These are phyloP conservation scores for Hypoxylon cercidicola DNA, from an alignment of 495 filamentous ascomycete genomes.

Conservation along the genomic window DNA sequence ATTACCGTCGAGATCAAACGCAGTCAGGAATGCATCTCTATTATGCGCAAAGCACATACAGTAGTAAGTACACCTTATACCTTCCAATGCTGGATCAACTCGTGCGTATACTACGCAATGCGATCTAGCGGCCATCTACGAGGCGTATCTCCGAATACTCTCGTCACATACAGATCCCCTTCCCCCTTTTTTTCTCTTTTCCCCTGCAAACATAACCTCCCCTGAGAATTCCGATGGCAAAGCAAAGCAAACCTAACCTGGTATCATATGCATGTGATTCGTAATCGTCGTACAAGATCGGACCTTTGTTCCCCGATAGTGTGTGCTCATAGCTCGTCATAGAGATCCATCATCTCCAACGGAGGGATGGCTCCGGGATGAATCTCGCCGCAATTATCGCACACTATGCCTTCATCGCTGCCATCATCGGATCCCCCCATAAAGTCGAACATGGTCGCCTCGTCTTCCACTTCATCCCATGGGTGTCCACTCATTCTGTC, in stretches of 20 bases:
- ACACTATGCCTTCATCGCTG: constrained; percentile 46
- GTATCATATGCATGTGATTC: constrained; percentile 42
- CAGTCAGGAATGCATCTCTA: background rate
- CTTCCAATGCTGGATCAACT: background rate
- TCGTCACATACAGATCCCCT: background rate
- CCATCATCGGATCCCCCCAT: constrained; percentile 42
- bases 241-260: constrained; percentile 39
- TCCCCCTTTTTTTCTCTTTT: background rate
- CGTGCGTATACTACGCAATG: background rate
- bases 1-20: background rate
- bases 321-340: constrained; percentile 30
- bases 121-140: background rate
- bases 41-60: background rate
- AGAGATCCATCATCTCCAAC: constrained; percentile 42
- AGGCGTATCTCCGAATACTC: background rate
- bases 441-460: constrained; percentile 45
- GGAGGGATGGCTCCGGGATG: constrained; percentile 47
- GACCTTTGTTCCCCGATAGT: background rate
- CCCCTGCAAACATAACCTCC: too few species aligned
- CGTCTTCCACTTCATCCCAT: constrained; percentile 45
- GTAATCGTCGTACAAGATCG: constrained; percentile 33
- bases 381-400: constrained; percentile 49
- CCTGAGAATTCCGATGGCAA: background rate
- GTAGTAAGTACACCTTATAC: background rate
- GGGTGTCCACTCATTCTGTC: constrained; percentile 50